Percentiles rank a stretch among this genome's conserved stretches.
phyloP scores from a whole-genome alignment of 768 basidiomycete genomes.

The Pisolithus microcarpus region DNA sequence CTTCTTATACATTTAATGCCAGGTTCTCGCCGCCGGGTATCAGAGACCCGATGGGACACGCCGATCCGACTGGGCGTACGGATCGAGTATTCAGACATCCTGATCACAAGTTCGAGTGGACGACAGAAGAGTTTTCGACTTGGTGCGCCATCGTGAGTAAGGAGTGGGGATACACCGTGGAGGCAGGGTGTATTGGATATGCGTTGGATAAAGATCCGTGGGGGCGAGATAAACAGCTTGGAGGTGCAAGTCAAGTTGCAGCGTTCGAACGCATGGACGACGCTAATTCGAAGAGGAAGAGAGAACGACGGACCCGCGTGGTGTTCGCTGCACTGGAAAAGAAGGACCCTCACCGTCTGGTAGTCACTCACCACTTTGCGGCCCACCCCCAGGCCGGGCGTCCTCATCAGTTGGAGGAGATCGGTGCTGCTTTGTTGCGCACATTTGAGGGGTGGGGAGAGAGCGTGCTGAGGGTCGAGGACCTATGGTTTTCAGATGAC shows the following conservation, averaged over 20 bases:
- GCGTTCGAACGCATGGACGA: slow-evolving; percentile 48
- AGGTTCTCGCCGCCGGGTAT: slow-evolving; percentile 57
- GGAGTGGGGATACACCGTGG: slow-evolving; percentile 69
- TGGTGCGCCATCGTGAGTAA: slow-evolving; percentile 54
- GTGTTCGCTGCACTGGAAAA: slow-evolving; percentile 1
- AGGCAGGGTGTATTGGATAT: slow-evolving; percentile 51
- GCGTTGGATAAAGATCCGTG: slow-evolving; percentile 58
- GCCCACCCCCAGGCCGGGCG: slow-evolving; percentile 43
- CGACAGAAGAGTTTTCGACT: slow-evolving; percentile 56
- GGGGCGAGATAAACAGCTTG: slow-evolving; percentile 58
- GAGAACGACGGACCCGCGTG: slow-evolving; percentile 14
- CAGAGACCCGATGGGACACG: slow-evolving; percentile 42
- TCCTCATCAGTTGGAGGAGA: slow-evolving; percentile 37
- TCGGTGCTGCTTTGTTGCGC: slow-evolving; percentile 41
- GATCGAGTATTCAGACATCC: slow-evolving; percentile 67
- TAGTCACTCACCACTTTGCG: slow-evolving; percentile 42
- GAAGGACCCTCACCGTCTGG: slow-evolving; percentile 36
- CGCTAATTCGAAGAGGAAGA: slow-evolving; percentile 23
- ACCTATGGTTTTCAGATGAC: slow-evolving; percentile 41
- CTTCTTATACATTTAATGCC: slow-evolving; percentile 76
- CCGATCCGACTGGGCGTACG: slow-evolving; percentile 73
- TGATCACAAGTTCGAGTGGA: slow-evolving; percentile 92
- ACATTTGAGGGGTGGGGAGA: slow-evolving; percentile 52
- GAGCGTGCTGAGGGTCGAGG: slow-evolving; percentile 35
- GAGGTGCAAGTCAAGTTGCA: slow-evolving; percentile 64